Evolutionary conservation across 1,284 basidiomycete genomes (phyloP).

Genomic region (Irpex sp.): DNA sequence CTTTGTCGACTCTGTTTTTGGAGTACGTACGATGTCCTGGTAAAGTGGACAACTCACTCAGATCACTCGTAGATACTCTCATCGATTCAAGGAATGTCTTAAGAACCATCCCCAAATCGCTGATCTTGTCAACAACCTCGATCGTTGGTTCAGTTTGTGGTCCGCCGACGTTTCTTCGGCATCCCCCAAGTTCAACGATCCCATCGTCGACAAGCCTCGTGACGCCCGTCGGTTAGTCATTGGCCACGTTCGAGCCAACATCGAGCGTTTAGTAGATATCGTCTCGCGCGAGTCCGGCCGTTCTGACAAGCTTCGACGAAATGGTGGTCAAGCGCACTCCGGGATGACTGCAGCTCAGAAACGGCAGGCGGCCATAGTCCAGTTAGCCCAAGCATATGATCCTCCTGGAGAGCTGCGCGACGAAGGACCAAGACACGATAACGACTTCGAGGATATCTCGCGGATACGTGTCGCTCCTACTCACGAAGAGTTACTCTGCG

Average conservation of each 20-base stretch:
- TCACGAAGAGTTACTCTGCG: slow-evolving; percentile 50
- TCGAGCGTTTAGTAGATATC: slow-evolving; percentile 42
- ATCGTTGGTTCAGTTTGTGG: slow-evolving; percentile 46
- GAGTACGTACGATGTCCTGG: slow-evolving; percentile 38
- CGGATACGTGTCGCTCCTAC: slow-evolving; percentile 64
- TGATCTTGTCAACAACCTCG: slow-evolving; percentile 36
- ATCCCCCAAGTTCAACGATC: slow-evolving; percentile 34
- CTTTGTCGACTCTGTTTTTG: slow-evolving; percentile 42
- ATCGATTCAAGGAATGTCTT: slow-evolving; percentile 52
- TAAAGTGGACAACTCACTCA: neutral
- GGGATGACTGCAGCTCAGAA: slow-evolving; percentile 32
- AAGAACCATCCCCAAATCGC: slow-evolving; percentile 40
- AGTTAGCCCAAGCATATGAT: slow-evolving; percentile 41
- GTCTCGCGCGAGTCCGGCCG: slow-evolving; percentile 33
- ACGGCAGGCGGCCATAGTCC: slow-evolving; percentile 16
- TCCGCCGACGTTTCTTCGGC: slow-evolving; percentile 29
- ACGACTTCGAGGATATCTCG: slow-evolving; percentile 54
- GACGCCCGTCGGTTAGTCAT: slow-evolving; percentile 32
- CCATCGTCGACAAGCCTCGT: slow-evolving; percentile 22
- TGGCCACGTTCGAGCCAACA: slow-evolving; percentile 32
- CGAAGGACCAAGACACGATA: slow-evolving; percentile 60
- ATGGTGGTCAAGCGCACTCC: slow-evolving; percentile 15
- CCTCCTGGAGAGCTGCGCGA: slow-evolving; percentile 49
- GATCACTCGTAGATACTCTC: slow-evolving; percentile 40
- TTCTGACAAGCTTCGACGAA: slow-evolving; percentile 10